These are phyloP conservation scores for Flaveria robusta DNA, from an alignment of 129 eudicot genomes.

Conservation along the genomic window DNA sequence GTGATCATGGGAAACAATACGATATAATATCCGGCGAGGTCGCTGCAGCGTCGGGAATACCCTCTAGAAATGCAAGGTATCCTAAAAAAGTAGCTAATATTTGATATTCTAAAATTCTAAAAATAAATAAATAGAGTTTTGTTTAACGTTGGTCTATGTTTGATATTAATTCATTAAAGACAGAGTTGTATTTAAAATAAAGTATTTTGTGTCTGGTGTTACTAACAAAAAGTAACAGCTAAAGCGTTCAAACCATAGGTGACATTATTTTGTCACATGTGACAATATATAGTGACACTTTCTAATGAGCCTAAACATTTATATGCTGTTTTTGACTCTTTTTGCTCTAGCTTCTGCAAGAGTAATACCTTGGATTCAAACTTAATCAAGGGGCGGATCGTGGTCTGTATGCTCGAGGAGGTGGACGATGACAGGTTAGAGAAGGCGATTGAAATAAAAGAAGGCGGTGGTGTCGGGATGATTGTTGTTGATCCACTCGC, in stretches of 20 bases:
- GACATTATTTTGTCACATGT: background rate
- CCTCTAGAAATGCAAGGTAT: constrained; percentile 68
- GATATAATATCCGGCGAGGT: constrained; percentile 43
- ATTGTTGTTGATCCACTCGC: constrained; percentile 50
- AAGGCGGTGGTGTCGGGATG: constrained; percentile 66
- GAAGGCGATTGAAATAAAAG: constrained; percentile 41
- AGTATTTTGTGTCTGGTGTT: too few species aligned
- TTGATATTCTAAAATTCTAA: background rate
- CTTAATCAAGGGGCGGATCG: constrained; percentile 58
- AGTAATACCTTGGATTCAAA: constrained; percentile 51
- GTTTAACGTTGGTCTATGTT: too few species aligned
- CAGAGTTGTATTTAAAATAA: too few species aligned
- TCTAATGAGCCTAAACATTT: background rate
- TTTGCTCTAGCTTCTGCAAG: constrained; percentile 56
- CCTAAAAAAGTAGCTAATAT: background rate
- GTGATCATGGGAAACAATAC: constrained; percentile 33
- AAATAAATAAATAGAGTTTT: too few species aligned
- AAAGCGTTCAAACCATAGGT: background rate
- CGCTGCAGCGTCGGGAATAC: constrained; percentile 60
- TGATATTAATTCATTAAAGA: too few species aligned
- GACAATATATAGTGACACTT: background rate
- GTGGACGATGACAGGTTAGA: constrained; percentile 32
- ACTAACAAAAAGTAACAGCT: background rate
- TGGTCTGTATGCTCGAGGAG: constrained; percentile 55
- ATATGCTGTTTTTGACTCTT: background rate